Evolutionary conservation across 2,329 filamentous ascomycete species (phyloP).

Genomic region (Coleophoma cylindrospora): DNA sequence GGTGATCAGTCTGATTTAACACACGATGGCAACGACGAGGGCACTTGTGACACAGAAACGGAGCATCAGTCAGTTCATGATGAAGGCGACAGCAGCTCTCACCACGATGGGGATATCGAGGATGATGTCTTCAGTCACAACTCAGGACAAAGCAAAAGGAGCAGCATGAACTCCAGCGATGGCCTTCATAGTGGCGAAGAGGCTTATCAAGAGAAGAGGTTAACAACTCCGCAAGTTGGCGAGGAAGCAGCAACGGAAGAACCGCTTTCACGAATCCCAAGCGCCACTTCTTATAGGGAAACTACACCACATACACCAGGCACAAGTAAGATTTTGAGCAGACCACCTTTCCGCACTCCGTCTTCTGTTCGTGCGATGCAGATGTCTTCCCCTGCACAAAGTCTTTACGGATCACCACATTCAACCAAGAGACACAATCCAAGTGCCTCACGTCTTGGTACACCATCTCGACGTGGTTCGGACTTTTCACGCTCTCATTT

Average conservation of each 20-base stretch:
- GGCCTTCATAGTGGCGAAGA: constrained; percentile 19
- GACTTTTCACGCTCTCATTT: constrained; percentile 9
- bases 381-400: constrained; percentile 62
- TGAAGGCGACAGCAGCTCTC: constrained; percentile 22
- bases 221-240: constrained; percentile 20
- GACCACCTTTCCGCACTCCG: constrained; percentile 64
- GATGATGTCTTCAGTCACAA: constrained; percentile 26
- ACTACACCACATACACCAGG: constrained; percentile 25
- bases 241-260: constrained; percentile 26
- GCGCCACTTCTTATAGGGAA: constrained; percentile 28
- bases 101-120: constrained; percentile 26
- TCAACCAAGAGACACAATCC: constrained; percentile 42
- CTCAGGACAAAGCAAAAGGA: constrained; percentile 14
- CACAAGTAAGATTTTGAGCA: constrained; percentile 46
- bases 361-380: constrained; percentile 67
- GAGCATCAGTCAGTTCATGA: constrained; percentile 14
- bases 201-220: constrained; percentile 14
- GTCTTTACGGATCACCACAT: constrained; percentile 49
- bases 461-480: constrained; percentile 32
- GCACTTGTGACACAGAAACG: not conserved
- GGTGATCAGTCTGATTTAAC: constrained; percentile 16
- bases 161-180: constrained; percentile 21
- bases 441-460: constrained; percentile 52
- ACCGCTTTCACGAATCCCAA: constrained; percentile 39
- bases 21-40: constrained; percentile 8